A percentile compares a stretch with the other conserved stretches of the same genome.
Evolutionary conservation across 306 rosid genomes (phyloP).

Genomic region (Vicia villosa): DNA sequence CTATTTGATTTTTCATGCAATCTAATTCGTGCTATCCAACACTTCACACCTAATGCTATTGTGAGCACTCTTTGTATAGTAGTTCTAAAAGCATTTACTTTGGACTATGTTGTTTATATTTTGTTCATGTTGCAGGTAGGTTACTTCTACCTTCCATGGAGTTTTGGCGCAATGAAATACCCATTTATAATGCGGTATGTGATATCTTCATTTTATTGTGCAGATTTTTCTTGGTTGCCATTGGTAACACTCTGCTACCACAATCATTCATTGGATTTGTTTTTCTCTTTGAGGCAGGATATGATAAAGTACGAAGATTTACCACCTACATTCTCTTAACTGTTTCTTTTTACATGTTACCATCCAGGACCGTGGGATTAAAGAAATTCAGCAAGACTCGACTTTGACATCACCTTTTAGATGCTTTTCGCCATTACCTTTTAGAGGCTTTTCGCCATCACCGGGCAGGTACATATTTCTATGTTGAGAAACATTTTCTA

Average conservation of each 20-base stretch:
- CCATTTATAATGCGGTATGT: slow-evolving; percentile 71
- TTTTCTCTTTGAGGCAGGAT: slow-evolving; percentile 13
- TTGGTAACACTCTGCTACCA: slow-evolving; percentile 4
- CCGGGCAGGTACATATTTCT: slow-evolving; percentile 10
- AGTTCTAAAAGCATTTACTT: slow-evolving; percentile 21
- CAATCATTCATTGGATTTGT: not conserved
- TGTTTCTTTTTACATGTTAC: slow-evolving; percentile 20
- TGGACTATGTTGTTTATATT: slow-evolving; percentile 3
- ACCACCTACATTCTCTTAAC: not conserved
- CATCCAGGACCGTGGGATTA: slow-evolving; percentile 57
- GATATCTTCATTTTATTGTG: slow-evolving; percentile 11
- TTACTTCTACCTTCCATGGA: slow-evolving; percentile 66
- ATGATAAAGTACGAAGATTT: not conserved
- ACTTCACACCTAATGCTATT: slow-evolving; percentile 6
- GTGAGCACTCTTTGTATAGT: not conserved
- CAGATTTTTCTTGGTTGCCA: not conserved
- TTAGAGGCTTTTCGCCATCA: too few species aligned
- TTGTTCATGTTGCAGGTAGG: slow-evolving; percentile 59
- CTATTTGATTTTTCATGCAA: not conserved
- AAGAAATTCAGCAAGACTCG: slow-evolving; percentile 52
- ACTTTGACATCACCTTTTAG: slow-evolving; percentile 33
- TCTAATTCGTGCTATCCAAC: slow-evolving; percentile 13
- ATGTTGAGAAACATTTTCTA: slow-evolving; percentile 12
- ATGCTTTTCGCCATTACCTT: slow-evolving; percentile 47
- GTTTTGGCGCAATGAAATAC: slow-evolving; percentile 86